Base-by-base conservation (phyloP, 306 rosid species). In the Mimosa bimucronata region DNA sequence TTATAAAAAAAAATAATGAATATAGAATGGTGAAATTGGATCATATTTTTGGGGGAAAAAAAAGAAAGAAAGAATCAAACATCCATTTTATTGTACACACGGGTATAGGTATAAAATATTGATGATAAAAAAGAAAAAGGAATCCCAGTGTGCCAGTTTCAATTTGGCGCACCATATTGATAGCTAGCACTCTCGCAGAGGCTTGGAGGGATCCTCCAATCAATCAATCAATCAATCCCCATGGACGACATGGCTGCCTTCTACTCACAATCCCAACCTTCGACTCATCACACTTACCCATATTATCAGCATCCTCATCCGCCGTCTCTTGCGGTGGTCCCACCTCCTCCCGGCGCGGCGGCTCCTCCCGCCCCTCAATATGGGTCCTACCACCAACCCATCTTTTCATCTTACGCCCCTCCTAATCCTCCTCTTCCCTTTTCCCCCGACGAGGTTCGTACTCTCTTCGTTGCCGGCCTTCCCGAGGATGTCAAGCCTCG, bases 381-480 rank as follows among this genome's bases (percentile, higher is more conserved):
- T 18, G 74, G 75, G 44, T 44, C 85, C 75, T 90, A 78, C 18
- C 91, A 78, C 60, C 88, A 64, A 53, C 85, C 88, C 13, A 52
- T 86, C 74, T 90, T 80, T 65, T 80, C 84, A 23, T 66, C 89
- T 34, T 92, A 86, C 50, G 88, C 48, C 42, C 80, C 88, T 44
- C 75, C 90, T 19, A 73, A 77, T 60, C n/a, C n/a, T n/a, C 73
- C 81, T 45, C 62, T 88, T 73, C 91, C 84, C 57, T 66, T 70
- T 28, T 75, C 88, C 5, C 19, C 77, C 45, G 81, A 89, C 77
- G 95, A 93, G 82, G 97, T 95, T 78, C 97, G 98, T 62, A 95
- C 99, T 21, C 92, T 95, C 12, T 95, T 95, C 89, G 65, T 95
- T 14, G 99, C 97, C 25, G 99, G 99, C 2, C 93, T 95, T 30